Conservation (phyloP, 2,329 filamentous ascomycete genomes). For the Microthyrium microscopicum region DNA sequence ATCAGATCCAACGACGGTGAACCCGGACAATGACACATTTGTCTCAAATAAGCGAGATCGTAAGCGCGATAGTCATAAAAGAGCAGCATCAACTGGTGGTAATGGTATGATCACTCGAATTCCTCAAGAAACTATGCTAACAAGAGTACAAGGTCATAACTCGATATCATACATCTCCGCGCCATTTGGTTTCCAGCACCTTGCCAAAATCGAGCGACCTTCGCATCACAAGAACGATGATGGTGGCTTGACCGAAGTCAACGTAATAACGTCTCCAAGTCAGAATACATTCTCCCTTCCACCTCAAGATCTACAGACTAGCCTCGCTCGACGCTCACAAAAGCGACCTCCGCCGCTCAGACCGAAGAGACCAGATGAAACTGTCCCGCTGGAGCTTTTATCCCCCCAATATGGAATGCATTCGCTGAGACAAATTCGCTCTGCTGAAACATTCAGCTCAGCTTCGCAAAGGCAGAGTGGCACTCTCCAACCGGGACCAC, state of each 20-base stretch:
- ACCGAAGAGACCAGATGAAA: conserved; percentile 6
- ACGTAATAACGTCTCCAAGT: not conserved
- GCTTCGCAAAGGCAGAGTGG: not conserved
- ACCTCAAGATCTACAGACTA: not conserved
- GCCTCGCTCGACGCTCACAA: not conserved
- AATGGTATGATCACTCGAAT: no score
- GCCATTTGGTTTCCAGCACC: conserved; percentile 7
- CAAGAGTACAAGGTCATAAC: not conserved
- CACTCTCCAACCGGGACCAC: conserved; percentile 1
- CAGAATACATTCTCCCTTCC: not conserved
- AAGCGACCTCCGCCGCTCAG: conserved; percentile 5
- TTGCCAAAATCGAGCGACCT: conserved; percentile 5
- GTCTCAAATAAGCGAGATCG: not conserved
- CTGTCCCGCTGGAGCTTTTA: not conserved
- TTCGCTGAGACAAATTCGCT: conserved; percentile 2
- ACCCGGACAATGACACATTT: conserved; percentile 1
- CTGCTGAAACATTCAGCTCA: conserved; percentile 3
- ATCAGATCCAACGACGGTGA: conserved; percentile 1
- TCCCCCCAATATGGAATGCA: not conserved
- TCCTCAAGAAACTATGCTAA: not conserved
- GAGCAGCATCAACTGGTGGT: not conserved
- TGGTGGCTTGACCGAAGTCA: no score
- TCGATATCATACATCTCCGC: conserved; percentile 1
- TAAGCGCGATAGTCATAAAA: not conserved
- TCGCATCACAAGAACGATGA: no score